These are phyloP conservation scores for Catunica adiposa DNA, from an alignment of 2,329 filamentous ascomycete species.

Conservation along the genomic window DNA sequence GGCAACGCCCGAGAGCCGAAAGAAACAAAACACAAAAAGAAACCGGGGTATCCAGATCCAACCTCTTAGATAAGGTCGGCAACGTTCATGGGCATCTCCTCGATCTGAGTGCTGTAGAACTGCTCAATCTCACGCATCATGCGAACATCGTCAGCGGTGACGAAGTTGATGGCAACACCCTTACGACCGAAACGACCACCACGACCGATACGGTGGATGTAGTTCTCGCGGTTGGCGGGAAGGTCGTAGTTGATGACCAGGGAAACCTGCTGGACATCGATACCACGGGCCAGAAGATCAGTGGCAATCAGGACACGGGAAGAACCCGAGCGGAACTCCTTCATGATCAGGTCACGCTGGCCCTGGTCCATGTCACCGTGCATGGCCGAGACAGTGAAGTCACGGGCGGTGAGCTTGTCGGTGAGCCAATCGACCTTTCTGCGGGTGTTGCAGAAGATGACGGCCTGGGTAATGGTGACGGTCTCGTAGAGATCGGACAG, in stretches of 20 bases:
- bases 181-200: slow-evolving; percentile 99
- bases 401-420: slow-evolving; percentile 93
- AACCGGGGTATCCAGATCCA: slow-evolving; percentile 11
- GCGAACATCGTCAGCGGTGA: slow-evolving; percentile 95
- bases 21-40: slow-evolving; percentile 5
- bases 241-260: slow-evolving; percentile 99
- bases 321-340: slow-evolving; percentile 98
- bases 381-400: slow-evolving; percentile 99
- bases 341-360: slow-evolving; percentile 99
- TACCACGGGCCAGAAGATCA: slow-evolving; percentile 95
- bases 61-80: slow-evolving; percentile 52
- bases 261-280: slow-evolving; percentile 98
- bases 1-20: slow-evolving; percentile 2
- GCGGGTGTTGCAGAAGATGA: slow-evolving; percentile 99
- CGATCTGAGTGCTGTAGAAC: slow-evolving; percentile 99
- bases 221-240: slow-evolving; percentile 98
- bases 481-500: slow-evolving; percentile 98
- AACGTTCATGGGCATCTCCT: slow-evolving; percentile 99
- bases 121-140: slow-evolving; percentile 99
- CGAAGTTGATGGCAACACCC: slow-evolving; percentile 99
- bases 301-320: slow-evolving; percentile 98
- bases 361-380: slow-evolving; percentile 98
- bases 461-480: slow-evolving; percentile 96
- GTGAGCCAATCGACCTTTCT: slow-evolving; percentile 99
- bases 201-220: slow-evolving; percentile 99